These are phyloP conservation scores for Scheffersomyces stipitis DNA, from an alignment of 805 yeast genomes.

Conservation along the genomic window DNA sequence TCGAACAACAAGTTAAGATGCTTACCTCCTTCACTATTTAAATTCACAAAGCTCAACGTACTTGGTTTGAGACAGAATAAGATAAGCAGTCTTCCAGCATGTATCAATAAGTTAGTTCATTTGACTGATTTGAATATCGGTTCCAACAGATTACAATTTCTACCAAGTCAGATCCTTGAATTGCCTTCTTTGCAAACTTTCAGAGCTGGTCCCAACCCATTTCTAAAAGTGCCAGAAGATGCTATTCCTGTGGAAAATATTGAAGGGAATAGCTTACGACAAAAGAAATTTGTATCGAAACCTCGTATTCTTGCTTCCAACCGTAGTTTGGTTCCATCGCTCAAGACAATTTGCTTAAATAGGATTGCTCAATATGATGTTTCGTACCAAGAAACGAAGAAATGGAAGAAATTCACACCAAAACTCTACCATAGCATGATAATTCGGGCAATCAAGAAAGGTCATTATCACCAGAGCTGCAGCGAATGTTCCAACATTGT, in stretches of 20 bases:
- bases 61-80: conserved; percentile 51
- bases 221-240: conserved; percentile 23
- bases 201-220: conserved; percentile 58
- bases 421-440: conserved; percentile 45
- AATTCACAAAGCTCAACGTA: conserved; percentile 50
- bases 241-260: conserved; percentile 18
- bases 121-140: conserved; percentile 54
- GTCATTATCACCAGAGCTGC: conserved; percentile 51
- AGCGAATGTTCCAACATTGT: conserved; percentile 48
- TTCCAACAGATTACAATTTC: conserved; percentile 47
- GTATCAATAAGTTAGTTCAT: conserved; percentile 20
- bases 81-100: conserved; percentile 17
- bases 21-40: conserved; percentile 51
- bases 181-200: conserved; percentile 43
- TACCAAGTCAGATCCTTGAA: conserved; percentile 55
- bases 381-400: conserved; percentile 51
- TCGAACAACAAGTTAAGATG: conserved; percentile 49
- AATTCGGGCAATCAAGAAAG: conserved; percentile 54
- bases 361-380: conserved; percentile 51
- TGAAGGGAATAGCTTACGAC: conserved; percentile 26
- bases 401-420: conserved; percentile 54
- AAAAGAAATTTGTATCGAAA: conserved; percentile 22
- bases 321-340: conserved; percentile 35
- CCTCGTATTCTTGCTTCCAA: conserved; percentile 23
- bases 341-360: conserved; percentile 49